Conservation (phyloP, 2,329 filamentous ascomycete species). For the Penicillium janthinellum region DNA sequence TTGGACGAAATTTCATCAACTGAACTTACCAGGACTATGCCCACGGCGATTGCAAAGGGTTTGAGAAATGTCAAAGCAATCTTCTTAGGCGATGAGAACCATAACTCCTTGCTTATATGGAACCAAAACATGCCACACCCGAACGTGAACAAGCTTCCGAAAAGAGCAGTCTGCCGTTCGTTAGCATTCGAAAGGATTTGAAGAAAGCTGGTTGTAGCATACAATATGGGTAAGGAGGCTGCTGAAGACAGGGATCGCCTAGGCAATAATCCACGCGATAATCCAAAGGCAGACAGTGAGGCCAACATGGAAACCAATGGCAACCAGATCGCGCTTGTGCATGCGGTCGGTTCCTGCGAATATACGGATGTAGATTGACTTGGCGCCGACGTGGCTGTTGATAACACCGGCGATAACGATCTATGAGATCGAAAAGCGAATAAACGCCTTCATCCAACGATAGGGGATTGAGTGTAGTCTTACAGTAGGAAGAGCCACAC, state of each 20-base stretch:
- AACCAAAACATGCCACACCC: constrained; percentile 42
- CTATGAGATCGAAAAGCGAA: constrained; percentile 15
- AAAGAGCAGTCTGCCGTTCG: constrained; percentile 52
- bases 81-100: constrained; percentile 35
- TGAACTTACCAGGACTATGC: constrained; percentile 25
- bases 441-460: not conserved
- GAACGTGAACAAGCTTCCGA: constrained; percentile 68
- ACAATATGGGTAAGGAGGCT: constrained; percentile 64
- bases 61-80: constrained; percentile 33
- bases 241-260: constrained; percentile 70
- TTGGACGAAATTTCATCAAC: not conserved
- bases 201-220: constrained; percentile 6
- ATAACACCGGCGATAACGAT: constrained; percentile 73
- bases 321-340: constrained; percentile 52
- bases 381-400: constrained; percentile 64
- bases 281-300: constrained; percentile 61
- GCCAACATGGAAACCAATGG: constrained; percentile 59
- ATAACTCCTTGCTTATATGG: constrained; percentile 38
- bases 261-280: constrained; percentile 67
- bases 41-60: constrained; percentile 25
- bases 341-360: constrained; percentile 63
- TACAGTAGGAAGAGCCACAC: constrained; percentile 66
- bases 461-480: not conserved
- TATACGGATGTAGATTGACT: constrained; percentile 66
- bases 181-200: not conserved